A percentile compares a stretch with the other conserved stretches of the same genome.
These are phyloP conservation scores for Solanum lycopersicoides DNA, from an alignment of 257 asterid species.

Conservation along the genomic window DNA sequence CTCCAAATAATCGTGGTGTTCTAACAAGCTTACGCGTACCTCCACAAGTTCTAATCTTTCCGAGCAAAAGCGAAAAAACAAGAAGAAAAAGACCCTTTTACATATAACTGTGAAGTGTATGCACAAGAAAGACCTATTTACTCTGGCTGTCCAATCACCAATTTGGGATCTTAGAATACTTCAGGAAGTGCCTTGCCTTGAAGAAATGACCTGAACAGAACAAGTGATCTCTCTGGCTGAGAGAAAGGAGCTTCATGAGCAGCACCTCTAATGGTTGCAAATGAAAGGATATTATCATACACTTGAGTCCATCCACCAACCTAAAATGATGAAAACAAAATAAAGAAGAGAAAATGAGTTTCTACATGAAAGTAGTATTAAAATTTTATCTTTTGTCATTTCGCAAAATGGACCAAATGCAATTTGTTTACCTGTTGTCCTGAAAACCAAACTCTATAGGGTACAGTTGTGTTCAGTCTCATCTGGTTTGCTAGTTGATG, in stretches of 20 bases:
- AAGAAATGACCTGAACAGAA: slow-evolving; percentile 55
- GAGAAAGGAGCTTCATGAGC: slow-evolving; percentile 78
- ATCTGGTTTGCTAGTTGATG: slow-evolving; percentile 36
- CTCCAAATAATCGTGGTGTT: neutral
- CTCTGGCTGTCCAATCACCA: neutral
- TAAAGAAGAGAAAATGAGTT: slow-evolving; percentile 16
- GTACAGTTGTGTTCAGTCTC: slow-evolving; percentile 36
- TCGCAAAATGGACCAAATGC: neutral
- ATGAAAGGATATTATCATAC: slow-evolving; percentile 48
- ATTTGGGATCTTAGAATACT: slow-evolving; percentile 9
- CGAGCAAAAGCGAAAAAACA: neutral
- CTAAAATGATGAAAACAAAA: slow-evolving; percentile 34
- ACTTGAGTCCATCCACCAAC: slow-evolving; percentile 77
- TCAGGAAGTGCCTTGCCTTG: slow-evolving; percentile 47
- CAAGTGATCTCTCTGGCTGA: slow-evolving; percentile 62
- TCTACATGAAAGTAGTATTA: neutral
- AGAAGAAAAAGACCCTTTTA: neutral
- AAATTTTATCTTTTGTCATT: too few species aligned
- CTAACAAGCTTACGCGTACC: neutral
- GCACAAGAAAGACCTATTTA: slow-evolving; percentile 1
- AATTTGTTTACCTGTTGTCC: slow-evolving; percentile 40
- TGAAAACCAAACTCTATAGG: slow-evolving; percentile 58
- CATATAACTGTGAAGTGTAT: neutral
- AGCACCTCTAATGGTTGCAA: slow-evolving; percentile 68
- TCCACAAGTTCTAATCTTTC: neutral